Conservation (phyloP, 179 eudicot genomes). For the Vitellaria paradoxa region DNA sequence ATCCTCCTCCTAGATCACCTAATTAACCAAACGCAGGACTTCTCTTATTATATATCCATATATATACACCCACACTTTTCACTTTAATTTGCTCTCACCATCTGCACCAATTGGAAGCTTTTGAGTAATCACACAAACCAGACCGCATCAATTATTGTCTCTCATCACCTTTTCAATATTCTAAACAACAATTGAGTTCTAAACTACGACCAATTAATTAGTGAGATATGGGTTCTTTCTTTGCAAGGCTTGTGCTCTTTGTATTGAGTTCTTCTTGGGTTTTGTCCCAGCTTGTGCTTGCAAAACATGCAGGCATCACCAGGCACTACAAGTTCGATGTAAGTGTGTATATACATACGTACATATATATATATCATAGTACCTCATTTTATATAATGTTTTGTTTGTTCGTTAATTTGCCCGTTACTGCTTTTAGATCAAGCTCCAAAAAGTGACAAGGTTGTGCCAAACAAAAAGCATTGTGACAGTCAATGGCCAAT, state of each 20-base stretch:
- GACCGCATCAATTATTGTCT: no score
- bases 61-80: background rate
- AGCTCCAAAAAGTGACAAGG: constrained; percentile 39
- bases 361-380: no score
- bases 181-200: background rate
- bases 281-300: constrained; percentile 23
- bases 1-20: background rate
- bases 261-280: background rate
- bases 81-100: no score
- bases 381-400: no score
- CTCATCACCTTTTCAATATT: no score
- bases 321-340: constrained; percentile 37
- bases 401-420: background rate
- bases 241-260: no score
- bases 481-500: constrained; percentile 47
- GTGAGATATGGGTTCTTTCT: background rate
- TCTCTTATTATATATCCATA: background rate
- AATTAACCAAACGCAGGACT: background rate
- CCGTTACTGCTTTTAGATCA: constrained; percentile 51
- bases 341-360: background rate
- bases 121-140: no score
- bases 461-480: constrained; percentile 52
- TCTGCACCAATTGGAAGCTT: no score
- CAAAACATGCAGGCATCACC: constrained; percentile 23
- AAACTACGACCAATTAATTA: background rate